Evolutionary conservation across 2,329 filamentous ascomycete species (phyloP), one percentile per base, ranked within the genome.

Genomic region (Monosporascus sp.): DNA sequence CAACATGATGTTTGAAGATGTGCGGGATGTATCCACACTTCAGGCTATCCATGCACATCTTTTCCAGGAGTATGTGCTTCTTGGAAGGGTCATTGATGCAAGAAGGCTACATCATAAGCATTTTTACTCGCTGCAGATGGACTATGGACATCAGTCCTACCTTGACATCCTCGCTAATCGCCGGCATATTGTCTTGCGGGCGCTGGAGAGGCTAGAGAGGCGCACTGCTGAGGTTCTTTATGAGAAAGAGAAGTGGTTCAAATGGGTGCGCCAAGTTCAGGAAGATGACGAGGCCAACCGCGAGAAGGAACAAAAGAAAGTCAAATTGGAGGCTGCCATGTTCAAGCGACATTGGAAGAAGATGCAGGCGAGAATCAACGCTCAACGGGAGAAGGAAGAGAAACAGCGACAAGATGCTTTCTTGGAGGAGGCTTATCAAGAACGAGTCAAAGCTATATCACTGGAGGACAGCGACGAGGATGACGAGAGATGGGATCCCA

Each of bases 281-380:
- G 67, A 73, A 17, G 67, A 72, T 27, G 75, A 78, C 61, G 76
- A 78, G 50, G 61, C 63, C 24, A 67, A 61, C 5, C 71, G 73
- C 27, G 75, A 78, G 45, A 76, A 72, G 45, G 77, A 79, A 59
- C 72, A 72, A 46, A 75, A 73, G 62, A 78, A 77, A 57, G 66
- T 77, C 49, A 77, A 77, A 58, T 65, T 70, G 37, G 76, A 79
- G 58, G 72, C 75, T 3, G 69, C 72, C 17, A 62, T 79, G 58
- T 77, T 78, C 55, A 73, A 68, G 55, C 67, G 77, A 6, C 72
- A 79, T 57, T 72, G 69, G 63, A 75, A 74, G 54, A 73, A 75
- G 43, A 60, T 74, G 41, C 60, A 74, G 46, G 60, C 65, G n/a
- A 71, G 72, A 27, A 62, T 74, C 43, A 65, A 63, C 14, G 67